Evolutionary conservation across 1,284 basidiomycete species (phyloP).

Genomic region (Ceratobasidium theobromae): DNA sequence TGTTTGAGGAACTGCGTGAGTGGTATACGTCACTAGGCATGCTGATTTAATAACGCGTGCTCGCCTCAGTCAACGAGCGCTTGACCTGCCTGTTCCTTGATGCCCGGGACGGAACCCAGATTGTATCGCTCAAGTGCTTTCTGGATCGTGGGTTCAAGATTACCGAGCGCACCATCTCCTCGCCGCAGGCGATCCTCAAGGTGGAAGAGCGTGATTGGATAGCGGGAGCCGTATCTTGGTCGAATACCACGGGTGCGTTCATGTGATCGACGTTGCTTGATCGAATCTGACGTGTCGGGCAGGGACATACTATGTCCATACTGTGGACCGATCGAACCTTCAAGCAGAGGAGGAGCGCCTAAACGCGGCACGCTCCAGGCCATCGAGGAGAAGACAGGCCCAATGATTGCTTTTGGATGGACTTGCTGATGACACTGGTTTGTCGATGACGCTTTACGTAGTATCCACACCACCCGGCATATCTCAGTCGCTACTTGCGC

Average conservation of each 20-base stretch:
- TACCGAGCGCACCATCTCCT: slow-evolving; percentile 35
- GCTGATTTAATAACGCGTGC: not conserved
- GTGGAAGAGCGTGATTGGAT: slow-evolving; percentile 34
- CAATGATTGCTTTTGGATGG: not conserved
- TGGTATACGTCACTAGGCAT: not conserved
- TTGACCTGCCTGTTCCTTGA: slow-evolving; percentile 37
- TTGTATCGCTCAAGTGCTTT: slow-evolving; percentile 37
- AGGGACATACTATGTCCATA: slow-evolving; percentile 35
- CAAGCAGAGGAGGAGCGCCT: slow-evolving; percentile 27
- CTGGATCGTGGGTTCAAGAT: slow-evolving; percentile 34
- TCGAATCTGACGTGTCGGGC: not conserved
- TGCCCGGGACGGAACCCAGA: slow-evolving; percentile 35
- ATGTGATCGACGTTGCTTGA: not conserved
- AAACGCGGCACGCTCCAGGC: slow-evolving; percentile 28
- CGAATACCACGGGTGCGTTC: slow-evolving; percentile 18
- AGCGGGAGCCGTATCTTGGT: slow-evolving; percentile 34
- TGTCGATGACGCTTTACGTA: not conserved
- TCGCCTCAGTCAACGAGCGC: slow-evolving; percentile 35
- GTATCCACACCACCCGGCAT: too few relatives aligned
- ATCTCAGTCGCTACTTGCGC: not conserved
- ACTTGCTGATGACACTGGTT: not conserved
- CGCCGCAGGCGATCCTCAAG: slow-evolving; percentile 34
- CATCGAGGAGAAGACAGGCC: slow-evolving; percentile 26
- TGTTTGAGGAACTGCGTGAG: slow-evolving; percentile 36
- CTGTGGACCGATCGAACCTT: slow-evolving; percentile 33